Conservation (phyloP, 495 filamentous ascomycete genomes). For the Penicillium cinerascens region DNA sequence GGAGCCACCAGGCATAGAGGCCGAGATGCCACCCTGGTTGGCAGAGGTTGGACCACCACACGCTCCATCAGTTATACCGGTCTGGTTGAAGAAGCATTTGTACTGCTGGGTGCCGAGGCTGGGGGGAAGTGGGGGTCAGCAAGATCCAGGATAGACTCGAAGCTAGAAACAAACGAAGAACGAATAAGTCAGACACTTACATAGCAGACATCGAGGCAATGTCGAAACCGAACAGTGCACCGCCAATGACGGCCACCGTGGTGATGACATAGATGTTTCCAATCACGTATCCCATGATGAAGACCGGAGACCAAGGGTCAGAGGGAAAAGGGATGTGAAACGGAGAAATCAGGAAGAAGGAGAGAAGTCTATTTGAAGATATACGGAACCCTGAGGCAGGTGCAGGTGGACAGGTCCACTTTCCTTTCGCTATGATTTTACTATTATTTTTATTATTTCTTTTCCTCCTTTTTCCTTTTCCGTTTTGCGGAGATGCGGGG, state of each 20-base stretch:
- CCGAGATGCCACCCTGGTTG: constrained; percentile 56
- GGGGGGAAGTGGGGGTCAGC: not conserved
- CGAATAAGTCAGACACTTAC: constrained; percentile 32
- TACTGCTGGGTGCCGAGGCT: constrained; percentile 48
- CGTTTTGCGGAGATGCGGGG: constrained; percentile 14
- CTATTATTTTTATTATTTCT: not conserved
- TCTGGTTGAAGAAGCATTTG: constrained; percentile 59
- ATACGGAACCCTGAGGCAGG: not conserved
- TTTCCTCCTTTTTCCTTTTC: not conserved
- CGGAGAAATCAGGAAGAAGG: not conserved
- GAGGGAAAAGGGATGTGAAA: not conserved
- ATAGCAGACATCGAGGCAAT: constrained; percentile 69
- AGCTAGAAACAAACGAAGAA: not conserved
- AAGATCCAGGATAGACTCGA: not conserved
- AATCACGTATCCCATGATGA: constrained; percentile 24
- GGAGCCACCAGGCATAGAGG: constrained; percentile 70
- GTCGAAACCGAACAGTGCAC: constrained; percentile 70
- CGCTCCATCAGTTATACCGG: constrained; percentile 20
- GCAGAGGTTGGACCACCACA: constrained; percentile 49
- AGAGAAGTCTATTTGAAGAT: not conserved
- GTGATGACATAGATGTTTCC: constrained; percentile 31
- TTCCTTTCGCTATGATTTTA: not conserved
- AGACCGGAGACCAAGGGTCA: not conserved
- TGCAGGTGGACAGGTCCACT: not conserved
- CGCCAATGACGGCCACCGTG: constrained; percentile 43